Conservation (phyloP, 2,329 filamentous ascomycete genomes). For the Purpureocillium lavendulum region DNA sequence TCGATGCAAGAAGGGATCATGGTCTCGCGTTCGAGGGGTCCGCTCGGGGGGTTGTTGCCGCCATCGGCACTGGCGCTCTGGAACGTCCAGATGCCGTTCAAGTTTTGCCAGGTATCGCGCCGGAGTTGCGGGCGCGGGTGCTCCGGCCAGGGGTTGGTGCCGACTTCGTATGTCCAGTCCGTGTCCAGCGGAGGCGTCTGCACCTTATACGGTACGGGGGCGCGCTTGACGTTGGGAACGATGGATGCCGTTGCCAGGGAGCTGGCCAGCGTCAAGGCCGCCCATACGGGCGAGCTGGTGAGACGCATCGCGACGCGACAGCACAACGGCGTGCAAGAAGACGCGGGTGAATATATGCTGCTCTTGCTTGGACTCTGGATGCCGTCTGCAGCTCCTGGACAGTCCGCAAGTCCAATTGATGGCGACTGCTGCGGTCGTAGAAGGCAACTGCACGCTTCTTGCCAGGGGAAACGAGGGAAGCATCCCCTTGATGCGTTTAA, state of each 20-base stretch:
- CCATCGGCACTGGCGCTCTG: constrained; percentile 20
- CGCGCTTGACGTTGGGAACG: not conserved
- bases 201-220: constrained; percentile 22
- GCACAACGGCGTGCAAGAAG: no score
- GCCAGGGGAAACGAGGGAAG: no score
- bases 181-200: constrained; percentile 36
- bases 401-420: no score
- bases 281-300: not conserved
- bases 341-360: no score
- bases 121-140: constrained; percentile 49
- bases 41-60: constrained; percentile 8
- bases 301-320: no score
- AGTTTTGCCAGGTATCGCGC: constrained; percentile 43
- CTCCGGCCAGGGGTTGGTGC: constrained; percentile 47
- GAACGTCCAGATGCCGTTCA: constrained; percentile 53
- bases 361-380: no score
- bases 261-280: not conserved
- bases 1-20: constrained; percentile 35
- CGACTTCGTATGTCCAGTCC: constrained; percentile 43
- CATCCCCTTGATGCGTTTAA: no score
- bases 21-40: constrained; percentile 27
- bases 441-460: no score
- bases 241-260: not conserved
- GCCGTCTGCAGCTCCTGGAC: no score
- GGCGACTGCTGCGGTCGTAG: no score